Evolutionary conservation across 768 basidiomycete genomes (phyloP).

Genomic region (Xerocomellus amylosporus): DNA sequence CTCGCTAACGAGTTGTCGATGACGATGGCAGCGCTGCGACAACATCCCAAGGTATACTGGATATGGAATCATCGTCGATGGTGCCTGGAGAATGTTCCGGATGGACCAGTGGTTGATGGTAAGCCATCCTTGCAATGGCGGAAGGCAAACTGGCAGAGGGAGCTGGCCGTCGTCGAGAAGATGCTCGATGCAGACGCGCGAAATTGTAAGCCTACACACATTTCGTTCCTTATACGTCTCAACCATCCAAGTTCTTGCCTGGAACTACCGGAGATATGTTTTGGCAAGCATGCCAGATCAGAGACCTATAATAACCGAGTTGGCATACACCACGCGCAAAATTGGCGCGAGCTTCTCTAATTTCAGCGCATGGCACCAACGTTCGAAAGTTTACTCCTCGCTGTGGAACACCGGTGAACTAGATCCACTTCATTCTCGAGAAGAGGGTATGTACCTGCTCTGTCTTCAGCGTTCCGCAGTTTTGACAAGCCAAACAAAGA

Average conservation of each 20-base stretch:
- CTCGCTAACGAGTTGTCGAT: constrained; percentile 73
- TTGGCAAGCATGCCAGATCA: constrained; percentile 64
- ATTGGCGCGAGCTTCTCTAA: constrained; percentile 95
- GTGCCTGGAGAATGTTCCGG: constrained; percentile 87
- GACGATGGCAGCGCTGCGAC: constrained; percentile 77
- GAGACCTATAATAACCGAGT: constrained; percentile 59
- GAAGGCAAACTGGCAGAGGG: constrained; percentile 76
- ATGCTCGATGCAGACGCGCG: constrained; percentile 89
- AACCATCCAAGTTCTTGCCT: constrained; percentile 75
- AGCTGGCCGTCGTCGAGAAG: constrained; percentile 85
- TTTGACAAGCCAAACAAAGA: constrained; percentile 46
- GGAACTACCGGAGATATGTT: constrained; percentile 91
- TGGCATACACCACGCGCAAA: constrained; percentile 84
- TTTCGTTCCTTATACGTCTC: neutral
- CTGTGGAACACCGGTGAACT: constrained; percentile 62
- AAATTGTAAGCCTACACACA: constrained; percentile 65
- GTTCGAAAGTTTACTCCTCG: constrained; percentile 72
- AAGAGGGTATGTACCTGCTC: constrained; percentile 54
- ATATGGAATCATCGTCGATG: constrained; percentile 98
- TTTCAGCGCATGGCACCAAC: constrained; percentile 98
- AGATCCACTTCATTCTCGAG: constrained; percentile 53
- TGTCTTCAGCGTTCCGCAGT: neutral
- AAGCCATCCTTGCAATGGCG: constrained; percentile 64
- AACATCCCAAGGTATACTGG: constrained; percentile 95
- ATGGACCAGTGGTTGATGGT: constrained; percentile 52